Evolutionary conservation across 306 rosid species (phyloP).

Genomic region (Acmispon strigosus): DNA sequence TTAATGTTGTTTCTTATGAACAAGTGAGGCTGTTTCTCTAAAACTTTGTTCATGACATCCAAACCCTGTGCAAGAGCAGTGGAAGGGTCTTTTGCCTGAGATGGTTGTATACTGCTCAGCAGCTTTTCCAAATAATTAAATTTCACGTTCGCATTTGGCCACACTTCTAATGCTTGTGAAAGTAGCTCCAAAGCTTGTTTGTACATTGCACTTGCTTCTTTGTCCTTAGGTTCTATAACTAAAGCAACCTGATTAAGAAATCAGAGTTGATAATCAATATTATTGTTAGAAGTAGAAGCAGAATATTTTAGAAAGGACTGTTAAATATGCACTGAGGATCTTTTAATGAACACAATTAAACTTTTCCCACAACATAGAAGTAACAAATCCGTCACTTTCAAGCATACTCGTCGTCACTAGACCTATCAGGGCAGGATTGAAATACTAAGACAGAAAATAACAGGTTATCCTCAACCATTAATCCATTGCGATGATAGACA

Average conservation of each 20-base stretch:
- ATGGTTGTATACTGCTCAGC: constrained; percentile 93
- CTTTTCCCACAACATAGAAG: not conserved
- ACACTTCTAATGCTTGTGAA: constrained; percentile 95
- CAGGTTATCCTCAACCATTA: constrained; percentile 10
- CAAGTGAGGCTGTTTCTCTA: constrained; percentile 96
- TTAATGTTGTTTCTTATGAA: constrained; percentile 86
- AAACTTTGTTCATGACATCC: constrained; percentile 98
- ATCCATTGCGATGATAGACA: not conserved
- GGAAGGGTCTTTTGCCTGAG: constrained; percentile 97
- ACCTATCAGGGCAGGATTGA: not conserved
- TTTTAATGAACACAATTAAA: not conserved
- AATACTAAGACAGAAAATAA: not conserved
- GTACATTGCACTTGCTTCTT: constrained; percentile 88
- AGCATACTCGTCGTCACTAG: not conserved
- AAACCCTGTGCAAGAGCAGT: constrained; percentile 98
- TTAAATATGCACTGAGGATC: not conserved
- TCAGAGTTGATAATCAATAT: constrained; percentile 6
- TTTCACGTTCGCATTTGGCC: constrained; percentile 97
- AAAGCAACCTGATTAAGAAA: constrained; percentile 74
- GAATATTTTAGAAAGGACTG: not conserved
- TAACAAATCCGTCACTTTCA: constrained; percentile 1
- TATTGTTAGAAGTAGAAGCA: not conserved
- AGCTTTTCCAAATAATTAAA: constrained; percentile 93
- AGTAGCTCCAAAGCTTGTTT: constrained; percentile 96
- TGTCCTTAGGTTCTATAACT: constrained; percentile 99